Base-by-base conservation (phyloP, 192 early-diverging fungal species). In the Pilaira anomala region DNA sequence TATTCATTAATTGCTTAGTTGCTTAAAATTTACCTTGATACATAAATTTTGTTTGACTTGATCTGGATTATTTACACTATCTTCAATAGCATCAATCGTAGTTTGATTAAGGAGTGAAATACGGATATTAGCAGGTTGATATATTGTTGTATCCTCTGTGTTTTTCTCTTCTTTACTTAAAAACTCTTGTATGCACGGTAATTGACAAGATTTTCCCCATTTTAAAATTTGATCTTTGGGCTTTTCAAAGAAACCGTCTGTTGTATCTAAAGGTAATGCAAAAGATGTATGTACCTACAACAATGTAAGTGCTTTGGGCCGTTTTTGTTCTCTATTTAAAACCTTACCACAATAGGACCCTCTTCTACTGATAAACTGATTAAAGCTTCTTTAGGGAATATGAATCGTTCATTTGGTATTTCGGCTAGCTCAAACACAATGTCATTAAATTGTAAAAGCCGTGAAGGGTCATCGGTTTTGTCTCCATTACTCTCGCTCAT, bases 361-460 rank as follows among this genome's bases (percentile, higher is more conserved):
- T 36, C 33, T 36, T 36, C 33, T 36, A 36, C 33, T 36, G 33
- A 36, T 36, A 36, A 4, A 36, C 33, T 36, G 33, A 36, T 36
- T 9, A 83, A 75, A 29, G 79, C 71, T n/a, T 83, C 72, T 41
- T 76, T 76, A 3, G 87, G 87, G 40, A 88, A 68, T 24, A 78
- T 55, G 45, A 80, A 83, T 6, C 75, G 69, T 28, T 77, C 75
- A 19, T 70, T 69, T 5, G 76, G 63, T 45, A 69, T 66, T 4
- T 88, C 87, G 16, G 73, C 73, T 71, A 88, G 83, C 59, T 84
- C 80, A 52, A 88, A 69, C 3, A 78, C 75, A 40, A 88, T 63
- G 21, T 80, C 78, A 30, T 30, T 33, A 29, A 62, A 64, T 22
- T 50, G 24, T 7, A 44, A 24, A 21, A 49, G 21, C 28, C 13